Conservation (phyloP, 306 rosid genomes). For the Ochetophila trinervis region DNA sequence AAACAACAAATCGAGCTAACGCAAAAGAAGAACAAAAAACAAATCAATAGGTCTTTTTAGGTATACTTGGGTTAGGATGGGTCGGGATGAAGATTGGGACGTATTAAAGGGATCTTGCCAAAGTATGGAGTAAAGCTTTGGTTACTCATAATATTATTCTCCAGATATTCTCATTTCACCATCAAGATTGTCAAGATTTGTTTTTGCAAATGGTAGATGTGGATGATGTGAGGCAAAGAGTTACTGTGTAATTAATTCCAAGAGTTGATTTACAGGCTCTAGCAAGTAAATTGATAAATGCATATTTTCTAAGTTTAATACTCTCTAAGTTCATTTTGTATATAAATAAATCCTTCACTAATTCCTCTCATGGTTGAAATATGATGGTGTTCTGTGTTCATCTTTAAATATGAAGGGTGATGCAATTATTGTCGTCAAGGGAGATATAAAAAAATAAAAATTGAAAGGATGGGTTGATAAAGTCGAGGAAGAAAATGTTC, state of each 20-base stretch:
- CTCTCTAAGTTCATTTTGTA: background rate
- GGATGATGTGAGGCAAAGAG: too few relatives aligned
- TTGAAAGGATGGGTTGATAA: conserved; percentile 97
- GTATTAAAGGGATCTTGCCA: conserved; percentile 92
- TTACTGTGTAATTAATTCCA: too few relatives aligned
- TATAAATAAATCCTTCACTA: too few relatives aligned
- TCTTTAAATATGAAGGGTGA: conserved; percentile 69
- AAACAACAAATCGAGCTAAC: too few relatives aligned
- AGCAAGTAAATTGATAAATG: too few relatives aligned
- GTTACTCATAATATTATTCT: background rate
- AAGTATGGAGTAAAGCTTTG: conserved; percentile 40
- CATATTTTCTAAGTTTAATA: conserved; percentile 13
- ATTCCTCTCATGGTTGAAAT: background rate
- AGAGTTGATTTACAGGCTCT: too few relatives aligned
- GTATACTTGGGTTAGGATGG: conserved; percentile 97
- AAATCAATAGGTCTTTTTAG: conserved; percentile 87
- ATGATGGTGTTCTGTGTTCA: background rate
- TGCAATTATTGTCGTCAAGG: conserved; percentile 82
- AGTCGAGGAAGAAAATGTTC: conserved; percentile 87
- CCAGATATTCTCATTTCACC: conserved; percentile 20
- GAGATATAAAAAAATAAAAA: conserved; percentile 85
- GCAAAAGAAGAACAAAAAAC: too few relatives aligned
- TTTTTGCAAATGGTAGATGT: conserved; percentile 80
- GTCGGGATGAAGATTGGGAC: conserved; percentile 96
- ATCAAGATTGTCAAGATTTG: conserved; percentile 18